phyloP scores from a whole-genome alignment of 495 filamentous ascomycete genomes.

The Talaromyces borbonicus region DNA sequence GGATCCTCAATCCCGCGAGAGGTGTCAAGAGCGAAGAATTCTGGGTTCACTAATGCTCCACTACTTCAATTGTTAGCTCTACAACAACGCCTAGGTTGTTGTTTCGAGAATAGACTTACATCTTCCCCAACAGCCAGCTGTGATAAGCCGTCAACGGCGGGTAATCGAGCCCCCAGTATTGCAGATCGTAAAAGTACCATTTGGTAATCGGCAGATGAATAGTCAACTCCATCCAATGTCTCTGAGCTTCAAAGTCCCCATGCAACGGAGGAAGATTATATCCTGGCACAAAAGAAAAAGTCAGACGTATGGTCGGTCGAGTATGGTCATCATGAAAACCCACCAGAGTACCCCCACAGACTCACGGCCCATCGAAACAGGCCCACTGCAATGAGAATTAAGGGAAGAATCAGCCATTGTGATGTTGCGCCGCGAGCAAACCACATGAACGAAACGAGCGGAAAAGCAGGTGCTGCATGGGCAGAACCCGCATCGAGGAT shows the following conservation, averaged over 20 bases:
- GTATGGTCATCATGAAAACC: conserved; percentile 11
- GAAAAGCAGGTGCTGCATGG: conserved; percentile 54
- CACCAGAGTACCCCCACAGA: conserved; percentile 91
- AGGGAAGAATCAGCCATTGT: conserved; percentile 85
- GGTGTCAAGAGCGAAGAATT: conserved; percentile 80
- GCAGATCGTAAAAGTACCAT: conserved; percentile 94
- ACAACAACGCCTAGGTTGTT: neutral
- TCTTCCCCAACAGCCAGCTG: conserved; percentile 83
- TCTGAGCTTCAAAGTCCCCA: conserved; percentile 93
- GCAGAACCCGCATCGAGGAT: conserved; percentile 31
- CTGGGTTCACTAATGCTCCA: conserved; percentile 64
- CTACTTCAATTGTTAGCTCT: conserved; percentile 21
- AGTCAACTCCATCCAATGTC: conserved; percentile 98
- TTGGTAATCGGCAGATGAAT: conserved; percentile 77
- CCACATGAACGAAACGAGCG: conserved; percentile 86
- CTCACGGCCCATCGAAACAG: conserved; percentile 89
- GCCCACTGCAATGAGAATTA: conserved; percentile 81
- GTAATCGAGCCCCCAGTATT: conserved; percentile 98
- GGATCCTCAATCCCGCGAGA: conserved; percentile 76
- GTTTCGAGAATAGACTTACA: conserved; percentile 38
- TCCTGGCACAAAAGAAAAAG: too few relatives aligned
- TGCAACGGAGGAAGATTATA: conserved; percentile 79
- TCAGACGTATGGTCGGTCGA: too few relatives aligned
- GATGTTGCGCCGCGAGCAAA: conserved; percentile 72
- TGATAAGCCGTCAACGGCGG: conserved; percentile 96